phyloP scores from a whole-genome alignment of 2,329 filamentous ascomycete genomes.

The Pestalotiopsis sp. region DNA sequence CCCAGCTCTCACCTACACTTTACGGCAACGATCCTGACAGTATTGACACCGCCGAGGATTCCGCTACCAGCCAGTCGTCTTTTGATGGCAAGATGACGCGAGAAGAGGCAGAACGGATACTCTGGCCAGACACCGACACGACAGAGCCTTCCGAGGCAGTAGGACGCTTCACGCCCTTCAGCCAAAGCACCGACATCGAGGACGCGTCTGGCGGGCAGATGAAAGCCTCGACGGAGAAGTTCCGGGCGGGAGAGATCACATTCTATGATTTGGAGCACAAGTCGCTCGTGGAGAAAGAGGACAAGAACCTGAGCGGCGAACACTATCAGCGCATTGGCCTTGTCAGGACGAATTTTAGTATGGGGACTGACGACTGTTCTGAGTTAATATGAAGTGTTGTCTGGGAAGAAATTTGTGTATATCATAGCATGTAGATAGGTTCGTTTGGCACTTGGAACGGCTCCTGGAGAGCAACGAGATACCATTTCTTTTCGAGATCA shows the following conservation, averaged over 20 bases:
- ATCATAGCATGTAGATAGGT: neutral
- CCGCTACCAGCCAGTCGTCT: neutral
- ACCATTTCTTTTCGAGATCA: no score
- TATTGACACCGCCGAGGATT: slow-evolving; percentile 13
- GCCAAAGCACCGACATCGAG: neutral
- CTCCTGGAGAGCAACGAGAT: neutral
- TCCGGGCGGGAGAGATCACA: neutral
- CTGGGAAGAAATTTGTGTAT: no score
- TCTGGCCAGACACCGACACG: slow-evolving; percentile 22
- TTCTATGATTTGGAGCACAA: slow-evolving; percentile 1
- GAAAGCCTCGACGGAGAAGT: slow-evolving; percentile 3
- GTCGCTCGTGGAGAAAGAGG: neutral
- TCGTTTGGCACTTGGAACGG: neutral
- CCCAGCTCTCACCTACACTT: neutral
- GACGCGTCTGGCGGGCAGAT: neutral
- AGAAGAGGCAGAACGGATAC: slow-evolving; percentile 30
- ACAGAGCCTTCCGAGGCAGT: neutral
- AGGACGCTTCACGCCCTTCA: neutral
- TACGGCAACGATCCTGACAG: slow-evolving; percentile 29
- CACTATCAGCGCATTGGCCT: slow-evolving; percentile 4
- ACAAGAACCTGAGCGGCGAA: slow-evolving; percentile 7
- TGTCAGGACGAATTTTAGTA: neutral
- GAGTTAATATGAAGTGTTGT: neutral
- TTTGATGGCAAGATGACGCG: slow-evolving; percentile 22
- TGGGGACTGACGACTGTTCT: neutral